Percentiles rank a stretch among this genome's conserved stretches.
Evolutionary conservation across 176 grass and related monocot genomes (phyloP).

Genomic region (Saccharum officinarum): DNA sequence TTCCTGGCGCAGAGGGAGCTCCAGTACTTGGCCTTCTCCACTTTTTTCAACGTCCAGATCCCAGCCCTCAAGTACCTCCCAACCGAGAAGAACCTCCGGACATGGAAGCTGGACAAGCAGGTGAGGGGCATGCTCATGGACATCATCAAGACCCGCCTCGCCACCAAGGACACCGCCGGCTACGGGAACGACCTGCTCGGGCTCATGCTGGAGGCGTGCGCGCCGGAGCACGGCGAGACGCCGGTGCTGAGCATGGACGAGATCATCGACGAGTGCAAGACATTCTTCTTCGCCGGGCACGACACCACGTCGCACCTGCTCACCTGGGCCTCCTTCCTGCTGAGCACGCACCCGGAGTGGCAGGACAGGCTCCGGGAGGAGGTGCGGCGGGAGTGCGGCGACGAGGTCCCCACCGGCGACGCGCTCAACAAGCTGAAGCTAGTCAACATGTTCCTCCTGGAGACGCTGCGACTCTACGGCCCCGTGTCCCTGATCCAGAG

Average conservation of each 20-base stretch:
- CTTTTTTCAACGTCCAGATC: background rate
- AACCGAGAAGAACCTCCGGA: constrained; percentile 1
- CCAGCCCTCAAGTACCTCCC: constrained; percentile 29
- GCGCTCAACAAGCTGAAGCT: constrained; percentile 31
- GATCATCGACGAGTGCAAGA: constrained; percentile 60
- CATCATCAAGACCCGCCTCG: constrained; percentile 3
- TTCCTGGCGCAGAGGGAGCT: constrained; percentile 10
- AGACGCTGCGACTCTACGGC: constrained; percentile 36
- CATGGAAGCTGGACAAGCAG: constrained; percentile 20
- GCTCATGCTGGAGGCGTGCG: constrained; percentile 25
- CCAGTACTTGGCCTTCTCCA: background rate
- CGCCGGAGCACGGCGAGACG: background rate
- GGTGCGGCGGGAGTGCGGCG: constrained; percentile 29
- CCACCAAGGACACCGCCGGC: background rate
- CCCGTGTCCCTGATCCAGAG: background rate
- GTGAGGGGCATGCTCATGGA: constrained; percentile 1
- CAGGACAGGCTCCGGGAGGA: constrained; percentile 44
- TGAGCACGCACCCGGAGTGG: constrained; percentile 37
- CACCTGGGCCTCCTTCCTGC: constrained; percentile 31
- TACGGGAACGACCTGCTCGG: constrained; percentile 41
- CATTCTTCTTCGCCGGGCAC: constrained; percentile 47
- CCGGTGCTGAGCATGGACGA: constrained; percentile 35
- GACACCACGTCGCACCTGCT: constrained; percentile 39
- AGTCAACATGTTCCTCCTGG: constrained; percentile 43
- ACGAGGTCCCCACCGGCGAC: constrained; percentile 21